Evolutionary conservation across 768 basidiomycete species (phyloP).

Genomic region (Boletus huronensis): DNA sequence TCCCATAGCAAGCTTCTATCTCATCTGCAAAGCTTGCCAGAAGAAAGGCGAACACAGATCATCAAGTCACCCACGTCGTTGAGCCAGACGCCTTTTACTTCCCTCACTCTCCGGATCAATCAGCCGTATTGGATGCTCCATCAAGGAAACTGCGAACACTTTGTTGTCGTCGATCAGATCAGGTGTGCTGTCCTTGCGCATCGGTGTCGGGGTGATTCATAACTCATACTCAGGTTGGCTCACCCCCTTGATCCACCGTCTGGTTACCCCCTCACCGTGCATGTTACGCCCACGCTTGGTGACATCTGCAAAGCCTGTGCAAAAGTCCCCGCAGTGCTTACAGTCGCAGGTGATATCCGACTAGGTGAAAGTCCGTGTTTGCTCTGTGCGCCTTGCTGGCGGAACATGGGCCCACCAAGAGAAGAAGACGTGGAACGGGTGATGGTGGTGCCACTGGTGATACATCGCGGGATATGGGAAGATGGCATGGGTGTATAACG

Average conservation of each 20-base stretch:
- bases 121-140: slow-evolving; percentile 84
- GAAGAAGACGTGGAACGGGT: slow-evolving; percentile 39
- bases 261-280: slow-evolving; percentile 66
- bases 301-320: slow-evolving; percentile 67
- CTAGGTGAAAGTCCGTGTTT: slow-evolving; percentile 77
- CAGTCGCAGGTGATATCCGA: slow-evolving; percentile 67
- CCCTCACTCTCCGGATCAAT: slow-evolving; percentile 59
- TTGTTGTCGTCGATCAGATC: slow-evolving; percentile 68
- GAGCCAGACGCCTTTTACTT: slow-evolving; percentile 46
- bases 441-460: slow-evolving; percentile 51
- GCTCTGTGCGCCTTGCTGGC: slow-evolving; percentile 73
- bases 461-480: slow-evolving; percentile 32
- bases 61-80: slow-evolving; percentile 42
- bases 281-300: slow-evolving; percentile 57
- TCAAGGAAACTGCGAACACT: slow-evolving; percentile 80
- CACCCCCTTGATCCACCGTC: slow-evolving; percentile 53
- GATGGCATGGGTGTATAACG: slow-evolving; percentile 1
- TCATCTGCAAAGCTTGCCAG: slow-evolving; percentile 32
- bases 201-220: neutral
- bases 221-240: slow-evolving; percentile 42
- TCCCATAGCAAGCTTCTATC: slow-evolving; percentile 44
- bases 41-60: slow-evolving; percentile 31
- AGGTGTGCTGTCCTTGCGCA: slow-evolving; percentile 39
- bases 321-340: slow-evolving; percentile 66
- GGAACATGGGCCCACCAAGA: slow-evolving; percentile 55